Conservation (phyloP, 139 green algal species). For the Zygnema circumcarinatum region DNA sequence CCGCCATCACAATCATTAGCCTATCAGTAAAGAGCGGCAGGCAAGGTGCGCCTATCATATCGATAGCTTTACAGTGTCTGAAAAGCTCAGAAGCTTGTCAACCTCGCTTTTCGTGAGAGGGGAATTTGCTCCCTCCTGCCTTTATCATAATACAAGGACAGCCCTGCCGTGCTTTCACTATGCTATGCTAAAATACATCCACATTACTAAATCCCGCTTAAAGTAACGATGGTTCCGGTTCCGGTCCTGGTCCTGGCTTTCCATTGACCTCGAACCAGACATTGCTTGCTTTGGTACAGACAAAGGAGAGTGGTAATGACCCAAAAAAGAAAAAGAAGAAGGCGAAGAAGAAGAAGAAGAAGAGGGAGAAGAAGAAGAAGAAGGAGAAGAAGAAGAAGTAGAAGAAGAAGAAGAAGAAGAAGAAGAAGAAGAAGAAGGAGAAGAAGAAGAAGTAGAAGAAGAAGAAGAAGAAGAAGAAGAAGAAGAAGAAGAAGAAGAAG, state of each 20-base stretch:
- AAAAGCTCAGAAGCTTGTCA: no score
- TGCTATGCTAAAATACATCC: background rate
- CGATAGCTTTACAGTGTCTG: no score
- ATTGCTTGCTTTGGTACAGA: background rate
- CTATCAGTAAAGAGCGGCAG: no score
- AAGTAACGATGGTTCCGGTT: no score
- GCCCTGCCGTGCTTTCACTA: background rate
- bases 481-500: background rate
- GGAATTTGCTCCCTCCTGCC: no score
- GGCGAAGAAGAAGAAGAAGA: slow-evolving; percentile 8
- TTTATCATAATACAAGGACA: background rate
- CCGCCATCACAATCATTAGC: no score
- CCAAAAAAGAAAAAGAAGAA: background rate
- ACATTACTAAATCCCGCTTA: background rate
- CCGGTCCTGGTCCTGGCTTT: no score
- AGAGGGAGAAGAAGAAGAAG: slow-evolving; percentile 9
- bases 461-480: slow-evolving; percentile 4
- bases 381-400: background rate
- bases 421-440: slow-evolving; percentile 24
- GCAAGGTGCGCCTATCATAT: no score
- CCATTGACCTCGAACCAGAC: background rate
- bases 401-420: background rate
- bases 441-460: no score
- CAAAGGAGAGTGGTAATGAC: background rate
- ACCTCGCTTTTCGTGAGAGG: no score